Base-by-base conservation (phyloP, 768 basidiomycete genomes). In the Psilocybe tampanensis region DNA sequence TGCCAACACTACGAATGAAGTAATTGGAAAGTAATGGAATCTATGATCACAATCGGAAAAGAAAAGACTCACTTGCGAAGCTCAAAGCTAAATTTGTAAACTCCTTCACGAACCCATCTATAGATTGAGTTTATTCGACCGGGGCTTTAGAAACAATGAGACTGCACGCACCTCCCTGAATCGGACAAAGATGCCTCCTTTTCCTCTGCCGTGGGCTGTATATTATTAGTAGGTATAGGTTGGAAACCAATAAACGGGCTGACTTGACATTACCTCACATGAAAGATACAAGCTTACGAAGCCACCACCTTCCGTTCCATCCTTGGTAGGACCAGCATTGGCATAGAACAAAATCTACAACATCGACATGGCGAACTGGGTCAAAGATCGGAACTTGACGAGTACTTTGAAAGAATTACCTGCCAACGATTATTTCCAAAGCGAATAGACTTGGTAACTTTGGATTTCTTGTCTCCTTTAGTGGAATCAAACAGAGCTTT, bases 81-180 rank as follows among this genome's bases (percentile, higher is more conserved):
- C 66, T 94, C 92, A 63, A 95, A 94, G 58, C 81, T 85, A 69
- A 94, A 95, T 65, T 86, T 92, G 74, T 84, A 94, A n/a, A 88
- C 73, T 1, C 92, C 92, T 55, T 92, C 89, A 15, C 93, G 83
- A n/a, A 81, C 72, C 92, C 92, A 95, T 74, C 89, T 93, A 56
- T 29, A 8, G 2, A 33, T 33, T 29, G 32, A 24, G 12, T 55
- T 18, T 39, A n/a, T 51, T 47, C 33, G 42, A 33, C 1, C 18
- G 33, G 34, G 19, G n/a, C 45, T 11, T 18, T 15, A 36, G n/a
- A 26, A 8, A 11, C 6, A 36, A 43, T 12, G 0, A 34, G 4
- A 21, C 33, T 18, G 22, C 13, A 58, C 68, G 22, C 57, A 74
- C 89, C 81, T 86, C 64, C 86, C 86, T 44, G 67, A 72, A 54